Conservation (phyloP, 2,329 filamentous ascomycete genomes). For the Trichoderma lentiforme region DNA sequence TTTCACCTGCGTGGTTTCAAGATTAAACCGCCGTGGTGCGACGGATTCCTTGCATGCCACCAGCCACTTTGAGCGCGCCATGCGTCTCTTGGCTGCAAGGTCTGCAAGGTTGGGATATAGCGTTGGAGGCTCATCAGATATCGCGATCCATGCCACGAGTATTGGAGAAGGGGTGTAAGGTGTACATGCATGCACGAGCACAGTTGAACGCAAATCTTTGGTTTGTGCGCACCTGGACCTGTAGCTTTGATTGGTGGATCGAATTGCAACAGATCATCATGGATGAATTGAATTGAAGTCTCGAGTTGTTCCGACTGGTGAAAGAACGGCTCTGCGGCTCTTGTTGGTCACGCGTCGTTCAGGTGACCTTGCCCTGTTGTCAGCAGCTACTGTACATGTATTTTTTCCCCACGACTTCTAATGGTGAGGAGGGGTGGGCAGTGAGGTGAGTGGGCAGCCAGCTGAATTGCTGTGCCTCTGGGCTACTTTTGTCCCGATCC, state of each 20-base stretch:
- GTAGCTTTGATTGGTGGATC: background rate
- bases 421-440: background rate
- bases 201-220: background rate
- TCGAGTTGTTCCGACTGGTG: background rate
- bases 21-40: constrained; percentile 4
- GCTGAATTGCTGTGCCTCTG: background rate
- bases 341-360: constrained; percentile 1
- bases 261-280: background rate
- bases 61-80: constrained; percentile 9
- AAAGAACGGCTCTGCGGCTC: background rate
- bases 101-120: background rate
- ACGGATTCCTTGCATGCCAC: constrained; percentile 7
- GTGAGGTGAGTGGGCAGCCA: background rate
- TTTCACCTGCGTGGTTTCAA: constrained; percentile 15
- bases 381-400: background rate
- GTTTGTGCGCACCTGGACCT: background rate
- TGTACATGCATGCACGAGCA: background rate
- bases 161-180: background rate
- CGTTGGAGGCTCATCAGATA: constrained; percentile 15
- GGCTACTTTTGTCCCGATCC: background rate
- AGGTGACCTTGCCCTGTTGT: background rate
- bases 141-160: constrained; percentile 9
- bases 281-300: background rate
- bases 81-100: background rate
- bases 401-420: background rate